These are phyloP conservation scores for Hericium alpestre DNA, from an alignment of 768 basidiomycete species.

Conservation along the genomic window DNA sequence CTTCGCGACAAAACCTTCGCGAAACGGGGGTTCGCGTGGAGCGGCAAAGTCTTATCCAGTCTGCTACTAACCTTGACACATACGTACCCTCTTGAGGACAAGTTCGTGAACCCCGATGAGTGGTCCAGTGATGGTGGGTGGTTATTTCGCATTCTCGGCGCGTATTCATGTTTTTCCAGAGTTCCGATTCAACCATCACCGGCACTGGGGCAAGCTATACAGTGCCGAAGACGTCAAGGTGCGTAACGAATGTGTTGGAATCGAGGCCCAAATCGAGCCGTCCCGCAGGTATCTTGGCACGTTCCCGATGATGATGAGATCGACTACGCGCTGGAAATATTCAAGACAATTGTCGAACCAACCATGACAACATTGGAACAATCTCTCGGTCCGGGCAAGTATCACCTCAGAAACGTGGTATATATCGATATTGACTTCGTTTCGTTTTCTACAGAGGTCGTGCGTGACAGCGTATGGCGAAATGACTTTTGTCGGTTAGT, in stretches of 20 bases:
- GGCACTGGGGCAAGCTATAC: constrained; percentile 75
- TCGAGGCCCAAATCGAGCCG: not conserved
- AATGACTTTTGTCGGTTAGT: constrained; percentile 77
- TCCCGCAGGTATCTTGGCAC: constrained; percentile 62
- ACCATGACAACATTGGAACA: constrained; percentile 44
- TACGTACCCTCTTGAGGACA: constrained; percentile 72
- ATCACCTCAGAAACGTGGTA: constrained; percentile 5
- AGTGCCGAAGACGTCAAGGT: constrained; percentile 60
- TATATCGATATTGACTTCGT: constrained; percentile 1
- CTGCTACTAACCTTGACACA: constrained; percentile 66
- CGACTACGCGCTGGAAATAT: constrained; percentile 59
- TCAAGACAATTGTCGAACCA: constrained; percentile 57
- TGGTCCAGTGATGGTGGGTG: constrained; percentile 58
- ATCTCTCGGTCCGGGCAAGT: constrained; percentile 43
- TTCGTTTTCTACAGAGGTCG: constrained; percentile 22
- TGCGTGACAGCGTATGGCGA: constrained; percentile 57
- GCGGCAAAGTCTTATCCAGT: constrained; percentile 66
- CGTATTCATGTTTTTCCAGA: constrained; percentile 28
- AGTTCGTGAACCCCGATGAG: constrained; percentile 68
- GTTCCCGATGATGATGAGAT: constrained; percentile 62
- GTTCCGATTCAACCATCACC: constrained; percentile 58
- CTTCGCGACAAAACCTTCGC: constrained; percentile 65
- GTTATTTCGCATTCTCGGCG: not conserved
- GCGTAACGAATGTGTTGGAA: constrained; percentile 10
- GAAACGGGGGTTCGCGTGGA: constrained; percentile 76